Conservation (phyloP, 1,284 basidiomycete genomes). For the Apiotrichum brassicae region DNA sequence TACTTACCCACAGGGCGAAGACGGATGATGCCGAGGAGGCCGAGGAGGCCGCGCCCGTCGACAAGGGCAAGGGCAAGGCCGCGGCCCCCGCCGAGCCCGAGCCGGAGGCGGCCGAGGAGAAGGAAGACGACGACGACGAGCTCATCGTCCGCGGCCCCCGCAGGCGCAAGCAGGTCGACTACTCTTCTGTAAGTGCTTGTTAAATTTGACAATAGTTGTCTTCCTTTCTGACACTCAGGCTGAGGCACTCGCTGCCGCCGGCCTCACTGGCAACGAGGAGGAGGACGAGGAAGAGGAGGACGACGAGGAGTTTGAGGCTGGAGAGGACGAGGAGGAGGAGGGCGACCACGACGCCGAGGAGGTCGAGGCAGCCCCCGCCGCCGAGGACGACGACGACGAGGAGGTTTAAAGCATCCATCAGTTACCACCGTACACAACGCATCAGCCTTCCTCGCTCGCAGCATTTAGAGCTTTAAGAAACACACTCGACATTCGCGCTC, state of each 20-base stretch:
- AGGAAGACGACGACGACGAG: slow-evolving; percentile 26
- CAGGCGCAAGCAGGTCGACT: slow-evolving; percentile 29
- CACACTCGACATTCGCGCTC: no score
- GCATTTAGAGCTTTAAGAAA: no score
- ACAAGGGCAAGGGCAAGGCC: slow-evolving; percentile 35
- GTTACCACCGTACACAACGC: not conserved
- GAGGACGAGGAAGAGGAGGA: slow-evolving; percentile 21
- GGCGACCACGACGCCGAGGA: slow-evolving; percentile 16
- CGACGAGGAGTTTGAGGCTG: slow-evolving; percentile 22
- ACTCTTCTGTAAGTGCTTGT: slow-evolving; percentile 26
- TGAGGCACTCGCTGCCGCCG: slow-evolving; percentile 35
- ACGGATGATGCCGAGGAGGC: slow-evolving; percentile 17
- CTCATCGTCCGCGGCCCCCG: slow-evolving; percentile 28
- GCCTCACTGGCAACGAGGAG: slow-evolving; percentile 18
- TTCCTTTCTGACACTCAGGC: slow-evolving; percentile 18
- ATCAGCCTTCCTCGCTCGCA: no score
- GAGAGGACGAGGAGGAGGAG: slow-evolving; percentile 20
- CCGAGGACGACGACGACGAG: slow-evolving; percentile 26
- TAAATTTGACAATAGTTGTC: no score
- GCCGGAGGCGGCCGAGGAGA: slow-evolving; percentile 21
- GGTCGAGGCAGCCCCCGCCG: slow-evolving; percentile 19
- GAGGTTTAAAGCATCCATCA: slow-evolving; percentile 21
- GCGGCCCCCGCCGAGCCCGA: slow-evolving; percentile 18
- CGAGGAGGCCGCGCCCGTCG: slow-evolving; percentile 6
- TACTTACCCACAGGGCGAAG: slow-evolving; percentile 20